Evolutionary conservation across 1,284 basidiomycete genomes (phyloP).

Genomic region (Moesziomyces sp.): DNA sequence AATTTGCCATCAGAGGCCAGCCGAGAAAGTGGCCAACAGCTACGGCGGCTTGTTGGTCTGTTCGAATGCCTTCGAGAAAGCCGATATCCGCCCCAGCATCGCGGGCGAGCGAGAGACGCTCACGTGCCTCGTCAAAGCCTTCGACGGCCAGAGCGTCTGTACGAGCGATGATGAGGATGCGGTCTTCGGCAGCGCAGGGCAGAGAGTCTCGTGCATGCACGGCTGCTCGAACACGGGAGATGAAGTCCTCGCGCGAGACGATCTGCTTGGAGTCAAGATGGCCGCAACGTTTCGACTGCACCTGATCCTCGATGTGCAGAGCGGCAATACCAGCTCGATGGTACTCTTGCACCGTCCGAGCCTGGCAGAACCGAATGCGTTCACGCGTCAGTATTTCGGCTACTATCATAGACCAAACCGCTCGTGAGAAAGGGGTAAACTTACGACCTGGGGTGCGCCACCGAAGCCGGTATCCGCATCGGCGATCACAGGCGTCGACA

Average conservation of each 20-base stretch:
- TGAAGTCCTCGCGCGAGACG: slow-evolving; percentile 79
- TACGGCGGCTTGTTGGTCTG: slow-evolving; percentile 74
- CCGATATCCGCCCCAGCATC: slow-evolving; percentile 83
- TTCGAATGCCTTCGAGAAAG: slow-evolving; percentile 78
- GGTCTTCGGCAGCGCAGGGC: slow-evolving; percentile 77
- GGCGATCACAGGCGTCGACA: slow-evolving; percentile 73
- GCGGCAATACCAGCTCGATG: slow-evolving; percentile 78
- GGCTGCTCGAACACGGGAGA: slow-evolving; percentile 80
- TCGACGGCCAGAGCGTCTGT: slow-evolving; percentile 83
- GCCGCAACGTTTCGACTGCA: slow-evolving; percentile 81
- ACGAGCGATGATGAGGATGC: slow-evolving; percentile 81
- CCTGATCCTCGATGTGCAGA: slow-evolving; percentile 84
- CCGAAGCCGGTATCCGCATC: slow-evolving; percentile 87
- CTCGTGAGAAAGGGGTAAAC: neutral
- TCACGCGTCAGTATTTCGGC: neutral
- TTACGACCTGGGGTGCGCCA: slow-evolving; percentile 78
- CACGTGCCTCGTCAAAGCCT: slow-evolving; percentile 82
- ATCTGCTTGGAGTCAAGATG: slow-evolving; percentile 83
- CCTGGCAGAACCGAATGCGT: neutral
- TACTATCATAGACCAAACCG: neutral
- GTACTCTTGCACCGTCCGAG: slow-evolving; percentile 78
- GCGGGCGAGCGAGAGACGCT: slow-evolving; percentile 77
- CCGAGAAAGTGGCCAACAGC: slow-evolving; percentile 74
- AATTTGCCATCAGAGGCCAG: slow-evolving; percentile 43
- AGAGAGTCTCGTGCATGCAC: slow-evolving; percentile 57